Conservation (phyloP, 805 yeast species). For the Candida nonsorbophila region DNA sequence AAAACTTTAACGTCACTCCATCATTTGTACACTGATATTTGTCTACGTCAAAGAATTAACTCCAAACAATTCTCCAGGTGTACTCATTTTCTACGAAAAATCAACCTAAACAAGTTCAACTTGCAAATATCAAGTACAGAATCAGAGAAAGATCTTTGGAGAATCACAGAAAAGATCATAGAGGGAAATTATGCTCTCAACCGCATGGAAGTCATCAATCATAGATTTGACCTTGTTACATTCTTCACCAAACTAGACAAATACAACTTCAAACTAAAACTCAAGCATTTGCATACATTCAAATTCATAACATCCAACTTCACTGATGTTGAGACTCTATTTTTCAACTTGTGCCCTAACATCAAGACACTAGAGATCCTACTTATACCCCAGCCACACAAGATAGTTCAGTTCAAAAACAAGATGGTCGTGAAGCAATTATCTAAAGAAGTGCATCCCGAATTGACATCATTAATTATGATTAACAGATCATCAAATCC, state of each 20-base stretch:
- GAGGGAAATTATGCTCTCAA: slow-evolving; percentile 14
- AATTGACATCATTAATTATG: too few species aligned
- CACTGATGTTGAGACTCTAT: slow-evolving; percentile 14
- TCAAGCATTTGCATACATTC: slow-evolving; percentile 14
- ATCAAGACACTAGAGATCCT: too few species aligned
- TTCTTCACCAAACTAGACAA: slow-evolving; percentile 19
- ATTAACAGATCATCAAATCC: too few species aligned
- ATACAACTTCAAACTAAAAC: slow-evolving; percentile 20
- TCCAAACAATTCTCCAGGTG: slow-evolving; percentile 25
- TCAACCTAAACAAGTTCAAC: slow-evolving; percentile 12
- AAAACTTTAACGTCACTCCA: slow-evolving; percentile 19
- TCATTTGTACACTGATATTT: slow-evolving; percentile 15
- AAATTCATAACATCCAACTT: slow-evolving; percentile 15
- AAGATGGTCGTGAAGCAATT: too few species aligned
- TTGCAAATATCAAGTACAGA: slow-evolving; percentile 15
- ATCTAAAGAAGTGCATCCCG: too few species aligned
- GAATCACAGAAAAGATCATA: slow-evolving; percentile 21
- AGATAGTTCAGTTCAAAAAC: too few species aligned
- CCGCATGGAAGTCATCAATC: slow-evolving; percentile 24
- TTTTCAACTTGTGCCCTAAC: too few species aligned
- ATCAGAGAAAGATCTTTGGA: slow-evolving; percentile 20
- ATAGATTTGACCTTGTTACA: slow-evolving; percentile 18
- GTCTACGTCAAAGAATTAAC: slow-evolving; percentile 19
- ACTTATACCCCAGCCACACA: too few species aligned
- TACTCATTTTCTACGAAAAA: slow-evolving; percentile 18